Evolutionary conservation across 2,329 filamentous ascomycete species (phyloP), one percentile per base, ranked within the genome.

Genomic region (Ophiocordyceps australis): DNA sequence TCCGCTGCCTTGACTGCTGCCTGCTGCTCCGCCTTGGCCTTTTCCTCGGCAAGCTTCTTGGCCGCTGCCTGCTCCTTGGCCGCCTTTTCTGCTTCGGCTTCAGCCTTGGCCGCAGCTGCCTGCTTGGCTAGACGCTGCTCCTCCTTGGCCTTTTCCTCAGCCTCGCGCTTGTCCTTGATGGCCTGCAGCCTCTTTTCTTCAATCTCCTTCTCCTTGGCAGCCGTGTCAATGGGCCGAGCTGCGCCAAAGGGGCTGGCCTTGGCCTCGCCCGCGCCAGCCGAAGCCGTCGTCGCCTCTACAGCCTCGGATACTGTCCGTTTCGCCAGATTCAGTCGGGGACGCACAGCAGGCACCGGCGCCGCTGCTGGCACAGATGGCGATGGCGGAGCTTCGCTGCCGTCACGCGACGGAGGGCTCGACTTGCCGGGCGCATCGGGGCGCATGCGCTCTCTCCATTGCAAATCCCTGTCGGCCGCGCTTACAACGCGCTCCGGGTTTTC

Each of bases 201-300:
- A 30, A 98, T 73, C 49, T 91, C 75, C 40, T 74, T 76, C 57
- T 95, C 86, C 37, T 80, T 74, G 10, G 83, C 68, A 23, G 81
- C 79, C 24, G 86, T 95, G 53, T 98, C 85, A 40, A 95, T 93
- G 28, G 89, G 89, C 34, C 78, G 74, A 29, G 89, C 89, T 32
- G 79, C 85, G 41, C 89, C 89, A 47, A 98, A 98, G 21, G 83
- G 83, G 50, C 77, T 95, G 15, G 83, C 67, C 60, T 94, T 95
- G 22, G 79, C 59, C 41, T 89, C 77, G 17, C 54, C 40, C 12
- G 52, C 77, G 17, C 55, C 40, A n/a, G 52, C 41, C 8, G 71
- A 59, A 14, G 72, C 47, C 4, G 65, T 55, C 18, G 55, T 36
- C 8, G 54, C 42, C 32, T 67, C 65, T 4, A 58, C 45, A 4